Evolutionary conservation across 352 stramenopile genomes (phyloP), one percentile per base, ranked within the genome.

Genomic region (Globisporangium yorkense): DNA sequence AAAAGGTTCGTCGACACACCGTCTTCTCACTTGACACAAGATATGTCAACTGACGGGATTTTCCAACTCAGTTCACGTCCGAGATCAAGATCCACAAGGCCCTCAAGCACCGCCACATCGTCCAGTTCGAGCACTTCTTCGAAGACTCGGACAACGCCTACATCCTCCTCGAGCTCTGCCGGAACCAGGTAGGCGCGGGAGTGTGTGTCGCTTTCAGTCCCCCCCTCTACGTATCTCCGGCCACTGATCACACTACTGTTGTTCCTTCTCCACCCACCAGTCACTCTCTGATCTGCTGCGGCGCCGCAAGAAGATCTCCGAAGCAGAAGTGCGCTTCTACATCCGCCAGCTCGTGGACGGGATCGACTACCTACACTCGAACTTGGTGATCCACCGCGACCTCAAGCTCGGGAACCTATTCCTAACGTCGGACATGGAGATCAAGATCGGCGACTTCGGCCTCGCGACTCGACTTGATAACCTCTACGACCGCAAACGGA

Each of bases 51-150:
- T 49, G 20, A 45, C 40, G 40, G 7, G 16, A 49, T 29, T 2
- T 18, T 24, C 9, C 7, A 18, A 10, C 53, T 3, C 69, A 91
- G 81, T 92, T 95, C 71, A 89, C 83, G 41, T 97, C 92, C 18
- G 97, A 99, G 69, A 99, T 99, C 72, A 98, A 98, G 72, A 99
- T 99, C 66, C 97, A 99, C 83, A 90, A 97, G 55, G 89, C 84
- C 24, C 83, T 99, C 53, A 88, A 96, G 54, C 97, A 99, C 65
- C 68, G 76, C 13, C 83, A 98, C 55, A 77, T 99, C 57, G 97
- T 98, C 27, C 87, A 97, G 65, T 99, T 99, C 69, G 95, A 99
- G 53, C 95, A 98, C 56, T 99, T 97, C 69, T 99, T 99, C 71
- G 97, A 99, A 66, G 97, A 99, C 72, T 74, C 87, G 24, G 80